A percentile compares a stretch with the other conserved stretches of the same genome.
These are phyloP conservation scores for Spathaspora gorwiae DNA, from an alignment of 805 yeast genomes.

Conservation along the genomic window DNA sequence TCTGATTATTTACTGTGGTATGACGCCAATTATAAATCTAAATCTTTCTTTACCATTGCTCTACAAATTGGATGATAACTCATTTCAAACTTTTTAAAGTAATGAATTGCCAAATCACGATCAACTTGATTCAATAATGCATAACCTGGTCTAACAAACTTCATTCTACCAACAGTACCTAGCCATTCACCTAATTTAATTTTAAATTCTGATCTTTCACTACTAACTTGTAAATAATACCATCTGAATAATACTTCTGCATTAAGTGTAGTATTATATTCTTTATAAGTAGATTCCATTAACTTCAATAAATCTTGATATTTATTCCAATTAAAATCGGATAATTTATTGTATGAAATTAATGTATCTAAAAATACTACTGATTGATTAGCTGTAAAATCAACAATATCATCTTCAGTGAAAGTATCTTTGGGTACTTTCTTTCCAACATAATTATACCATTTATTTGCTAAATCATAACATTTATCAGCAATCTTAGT, in stretches of 20 bases:
- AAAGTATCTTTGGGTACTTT: slow-evolving; percentile 25
- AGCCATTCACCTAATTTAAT: slow-evolving; percentile 71
- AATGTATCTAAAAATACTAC: slow-evolving; percentile 75
- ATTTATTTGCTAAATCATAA: slow-evolving; percentile 56
- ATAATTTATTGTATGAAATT: slow-evolving; percentile 42
- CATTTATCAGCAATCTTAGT: slow-evolving; percentile 75
- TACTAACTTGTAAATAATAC: slow-evolving; percentile 62
- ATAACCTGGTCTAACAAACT: slow-evolving; percentile 86
- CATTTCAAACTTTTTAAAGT: slow-evolving; percentile 55
- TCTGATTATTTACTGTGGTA: too few relatives aligned
- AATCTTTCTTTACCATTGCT: slow-evolving; percentile 77
- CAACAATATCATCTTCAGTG: slow-evolving; percentile 43
- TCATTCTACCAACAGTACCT: slow-evolving; percentile 92
- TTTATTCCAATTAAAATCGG: slow-evolving; percentile 34
- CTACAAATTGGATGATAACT: slow-evolving; percentile 84
- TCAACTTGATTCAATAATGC: slow-evolving; percentile 61
- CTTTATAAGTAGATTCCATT: slow-evolving; percentile 32
- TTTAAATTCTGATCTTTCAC: slow-evolving; percentile 44
- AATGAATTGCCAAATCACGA: slow-evolving; percentile 56
- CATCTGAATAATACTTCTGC: slow-evolving; percentile 81
- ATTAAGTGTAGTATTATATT: slow-evolving; percentile 53
- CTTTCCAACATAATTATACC: slow-evolving; percentile 46
- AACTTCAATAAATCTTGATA: slow-evolving; percentile 27
- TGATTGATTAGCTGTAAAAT: slow-evolving; percentile 69
- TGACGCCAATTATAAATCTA: slow-evolving; percentile 32